Conservation (phyloP, 257 asterid genomes). For the Coffea canephora region DNA sequence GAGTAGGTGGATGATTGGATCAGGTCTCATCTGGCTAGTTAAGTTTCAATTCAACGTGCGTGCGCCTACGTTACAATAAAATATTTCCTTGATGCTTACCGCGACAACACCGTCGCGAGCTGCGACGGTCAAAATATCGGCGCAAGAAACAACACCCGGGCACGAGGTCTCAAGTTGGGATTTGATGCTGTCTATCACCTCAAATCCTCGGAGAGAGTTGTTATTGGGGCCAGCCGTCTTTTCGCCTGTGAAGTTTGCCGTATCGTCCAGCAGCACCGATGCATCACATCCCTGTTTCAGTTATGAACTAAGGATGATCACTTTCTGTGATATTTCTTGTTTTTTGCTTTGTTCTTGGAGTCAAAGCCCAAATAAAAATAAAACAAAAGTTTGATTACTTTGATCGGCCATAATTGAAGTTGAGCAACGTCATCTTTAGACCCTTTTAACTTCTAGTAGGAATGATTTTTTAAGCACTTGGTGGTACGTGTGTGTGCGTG, state of each 20-base stretch:
- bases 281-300: slow-evolving; percentile 75
- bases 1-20: too few species aligned
- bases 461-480: too few species aligned
- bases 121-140: slow-evolving; percentile 69
- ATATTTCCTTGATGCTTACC: slow-evolving; percentile 26
- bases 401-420: not conserved
- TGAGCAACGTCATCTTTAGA: not conserved
- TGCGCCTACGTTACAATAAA: too few species aligned
- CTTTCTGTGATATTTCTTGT: not conserved
- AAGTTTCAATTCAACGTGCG: too few species aligned
- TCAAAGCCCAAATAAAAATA: not conserved
- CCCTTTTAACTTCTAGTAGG: not conserved
- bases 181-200: slow-evolving; percentile 66
- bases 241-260: slow-evolving; percentile 63
- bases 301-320: too few species aligned
- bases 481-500: too few species aligned
- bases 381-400: not conserved
- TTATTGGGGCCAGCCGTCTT: slow-evolving; percentile 56
- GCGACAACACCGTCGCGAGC: slow-evolving; percentile 65
- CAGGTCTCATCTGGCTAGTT: too few species aligned
- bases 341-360: not conserved
- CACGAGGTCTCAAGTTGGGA: slow-evolving; percentile 52
- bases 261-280: slow-evolving; percentile 65
- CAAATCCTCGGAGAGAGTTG: slow-evolving; percentile 69
- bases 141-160: slow-evolving; percentile 61